Base-by-base conservation (phyloP, 2,329 filamentous ascomycete species). In the Xylaria sp. region DNA sequence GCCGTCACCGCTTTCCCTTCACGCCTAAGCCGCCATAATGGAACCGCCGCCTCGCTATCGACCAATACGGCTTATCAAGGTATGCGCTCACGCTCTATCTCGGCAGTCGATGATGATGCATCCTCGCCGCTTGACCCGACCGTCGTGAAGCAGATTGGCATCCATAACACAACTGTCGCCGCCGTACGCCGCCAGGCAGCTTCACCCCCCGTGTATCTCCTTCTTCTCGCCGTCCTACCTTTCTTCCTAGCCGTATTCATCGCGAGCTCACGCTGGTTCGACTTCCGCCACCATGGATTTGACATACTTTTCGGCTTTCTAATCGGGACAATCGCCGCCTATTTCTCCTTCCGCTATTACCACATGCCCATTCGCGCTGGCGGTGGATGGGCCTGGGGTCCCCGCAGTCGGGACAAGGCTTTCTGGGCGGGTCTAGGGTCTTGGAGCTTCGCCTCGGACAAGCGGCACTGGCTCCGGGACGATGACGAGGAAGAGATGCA, bases 221-320 rank as follows among this genome's bases (percentile, higher is more conserved):
- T 97, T 13, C 81, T 90, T 50, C 77, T 95, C 38, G 85, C 89
- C 1, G 82, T 93, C 20, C 79, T 92, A 1, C 94, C 94, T 2
- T 86, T 94, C 70, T 90, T 89, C 63, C 82, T 87, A 1, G 91
- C 94, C 5, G 86, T 94, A 69, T 97, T 94, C 81, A 91, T 97
- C 69, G 86, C 90, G n/a, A 88, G 90, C 31, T 95, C 93, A 1
- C 91, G 95, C 11, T 98, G 91, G 86, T 94, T 90, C 66, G 90
- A 97, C 78, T 96, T 90, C 81, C 89, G 92, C 44, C 95, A 98
- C 78, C 92, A 95, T 77, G 94, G 90, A n/a, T 95, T 97, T 77
- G 95, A 98, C 71, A 92, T 97, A 71, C 80, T 97, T 2, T 93
- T 92, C 69, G 95, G 95, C n/a, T 91, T 90, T 62, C 71, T 92